A percentile compares a stretch with the other conserved stretches of the same genome.
Evolutionary conservation across 2,329 filamentous ascomycete species (phyloP).

Genomic region (Calonectria henricotiae): DNA sequence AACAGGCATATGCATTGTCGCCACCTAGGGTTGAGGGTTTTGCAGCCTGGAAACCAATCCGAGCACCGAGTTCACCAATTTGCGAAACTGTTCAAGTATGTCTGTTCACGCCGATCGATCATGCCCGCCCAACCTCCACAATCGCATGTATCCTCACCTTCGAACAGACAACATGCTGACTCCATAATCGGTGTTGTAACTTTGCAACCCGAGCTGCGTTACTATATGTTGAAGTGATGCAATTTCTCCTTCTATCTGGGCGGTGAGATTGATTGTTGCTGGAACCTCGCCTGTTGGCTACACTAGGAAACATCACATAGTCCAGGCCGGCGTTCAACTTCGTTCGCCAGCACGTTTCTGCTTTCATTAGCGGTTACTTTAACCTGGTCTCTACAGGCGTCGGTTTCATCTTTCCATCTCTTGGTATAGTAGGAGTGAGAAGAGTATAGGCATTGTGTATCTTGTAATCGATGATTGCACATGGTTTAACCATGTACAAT

Average conservation of each 20-base stretch:
- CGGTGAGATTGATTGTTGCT: no score
- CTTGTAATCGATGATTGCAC: no score
- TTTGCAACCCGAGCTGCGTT: background rate
- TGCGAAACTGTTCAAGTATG: constrained; percentile 13
- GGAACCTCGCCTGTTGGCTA: no score
- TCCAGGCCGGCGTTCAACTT: no score
- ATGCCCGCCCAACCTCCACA: background rate
- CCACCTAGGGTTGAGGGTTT: background rate
- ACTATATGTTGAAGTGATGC: background rate
- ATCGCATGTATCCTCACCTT: background rate
- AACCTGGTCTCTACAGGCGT: no score
- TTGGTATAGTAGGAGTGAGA: no score
- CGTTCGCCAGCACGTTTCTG: no score
- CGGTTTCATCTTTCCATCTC: no score
- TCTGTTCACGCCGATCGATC: constrained; percentile 14
- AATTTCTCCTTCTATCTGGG: background rate
- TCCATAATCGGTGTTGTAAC: background rate
- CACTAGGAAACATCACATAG: no score
- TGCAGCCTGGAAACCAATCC: background rate
- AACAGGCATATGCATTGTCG: background rate
- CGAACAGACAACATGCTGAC: background rate
- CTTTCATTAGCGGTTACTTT: no score
- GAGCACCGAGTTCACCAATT: background rate
- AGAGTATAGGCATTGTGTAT: no score
- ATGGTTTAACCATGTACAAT: no score